Evolutionary conservation across 169 alveolate species (phyloP).

Genomic region (Eimeria falciformis): DNA sequence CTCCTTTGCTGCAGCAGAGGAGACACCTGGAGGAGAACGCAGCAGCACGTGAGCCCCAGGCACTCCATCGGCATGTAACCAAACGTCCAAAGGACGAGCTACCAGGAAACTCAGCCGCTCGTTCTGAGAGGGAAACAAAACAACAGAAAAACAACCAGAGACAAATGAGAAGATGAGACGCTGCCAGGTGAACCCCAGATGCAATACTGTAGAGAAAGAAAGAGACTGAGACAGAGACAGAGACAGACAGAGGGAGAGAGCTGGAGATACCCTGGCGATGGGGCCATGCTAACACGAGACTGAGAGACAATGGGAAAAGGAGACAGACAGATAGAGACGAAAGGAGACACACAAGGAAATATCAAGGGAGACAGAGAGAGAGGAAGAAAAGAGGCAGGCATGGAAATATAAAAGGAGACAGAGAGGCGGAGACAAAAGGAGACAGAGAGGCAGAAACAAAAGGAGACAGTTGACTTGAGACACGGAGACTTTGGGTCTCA

Average conservation of each 20-base stretch:
- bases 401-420: neutral
- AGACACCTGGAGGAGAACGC: neutral
- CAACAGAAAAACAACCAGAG: no score
- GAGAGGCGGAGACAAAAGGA: neutral
- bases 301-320: no score
- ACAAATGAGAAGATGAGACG: no score
- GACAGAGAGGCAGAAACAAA: no score
- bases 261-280: no score
- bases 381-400: neutral
- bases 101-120: neutral
- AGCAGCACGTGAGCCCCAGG: constrained; percentile 53
- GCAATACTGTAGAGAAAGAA: no score
- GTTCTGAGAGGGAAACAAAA: no score
- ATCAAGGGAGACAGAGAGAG: neutral
- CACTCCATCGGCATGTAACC: neutral
- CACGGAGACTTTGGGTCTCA: neutral
- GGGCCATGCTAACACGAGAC: no score
- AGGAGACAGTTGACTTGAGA: no score
- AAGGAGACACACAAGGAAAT: neutral
- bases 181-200: no score
- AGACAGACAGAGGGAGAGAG: no score
- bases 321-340: neutral
- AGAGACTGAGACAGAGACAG: no score
- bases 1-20: neutral
- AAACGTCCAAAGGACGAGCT: neutral